Base-by-base conservation (phyloP, 345 rosid genomes). In the Orychophragmus violaceus region DNA sequence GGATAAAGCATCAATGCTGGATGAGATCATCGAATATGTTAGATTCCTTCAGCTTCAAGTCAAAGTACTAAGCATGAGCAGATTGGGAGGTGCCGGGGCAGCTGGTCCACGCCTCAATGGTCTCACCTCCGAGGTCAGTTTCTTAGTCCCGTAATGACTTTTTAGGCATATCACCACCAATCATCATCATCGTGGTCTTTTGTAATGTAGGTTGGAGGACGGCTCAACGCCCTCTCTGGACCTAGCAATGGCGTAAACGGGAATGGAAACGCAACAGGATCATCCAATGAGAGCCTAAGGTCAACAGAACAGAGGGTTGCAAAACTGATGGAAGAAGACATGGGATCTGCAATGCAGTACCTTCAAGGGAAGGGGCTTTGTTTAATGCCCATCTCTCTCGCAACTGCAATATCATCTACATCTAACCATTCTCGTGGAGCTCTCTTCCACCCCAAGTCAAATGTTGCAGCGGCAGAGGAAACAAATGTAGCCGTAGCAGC, bases 41-140 rank as follows among this genome's bases (percentile, higher is more conserved):
- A 90, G 92, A 68, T 93, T 93, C 84, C 92, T 93, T 59, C 99
- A 90, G 87, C 97, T 93, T 52, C 99, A 93, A 90, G 97, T 93
- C 87, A 93, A 90, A 87, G 98, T 92, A 54, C 86, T 93, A 73
- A 90, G 98, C 82, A 82, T 90, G 97, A 93, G 98, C 73, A 83
- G 98, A 68, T 77, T 93, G 59, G 96, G 98, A 35, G 97, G 96
- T 50, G 98, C 89, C 0, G 90, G 88, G 0, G 87, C 93, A 46
- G 98, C 72, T 67, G 91, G 93, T 73, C 97, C 98, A 10, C 86
- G 83, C 9, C 91, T 93, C 62, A 85, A 91, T 62, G 91, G 87
- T 72, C 78, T 86, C 24, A 78, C 96, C 42, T 78, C 96, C 0
- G 91, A 90, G 90, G 98, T 92, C 72, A 71, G 42, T 49, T 58